Base-by-base conservation (phyloP, 768 basidiomycete species). In the Tulasnella sp. region DNA sequence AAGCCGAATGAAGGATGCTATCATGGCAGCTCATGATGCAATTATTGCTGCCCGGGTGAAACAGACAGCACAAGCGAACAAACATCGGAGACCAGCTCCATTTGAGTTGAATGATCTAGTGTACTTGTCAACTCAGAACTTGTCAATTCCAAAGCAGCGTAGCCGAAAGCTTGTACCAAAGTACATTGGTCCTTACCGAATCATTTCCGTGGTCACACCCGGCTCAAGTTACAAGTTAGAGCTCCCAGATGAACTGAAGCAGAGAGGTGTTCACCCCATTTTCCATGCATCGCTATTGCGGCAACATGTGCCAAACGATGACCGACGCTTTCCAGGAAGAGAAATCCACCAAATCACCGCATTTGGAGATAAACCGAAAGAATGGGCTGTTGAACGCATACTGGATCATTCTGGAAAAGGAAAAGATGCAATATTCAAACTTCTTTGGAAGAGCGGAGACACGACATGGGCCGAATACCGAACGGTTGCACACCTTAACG, bases 101-200 rank as follows among this genome's bases (percentile, higher is more conserved):
- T 65, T 67, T 22, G 37, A 16, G 0, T 47, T 37, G 39, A 65
- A 64, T 0, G 62, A 66, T 35, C 45, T 67, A 1, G 66, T 70
- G 0, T 69, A 65, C 32, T 16, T 68, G 2, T 65, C 63, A 0
- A 69, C 67, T 0, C 59, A 63, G 32, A 70, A 71, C 47, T 41
- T 70, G 0, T 59, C 54, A 5, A 15, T 69, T 5, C 66, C 65
- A 0, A 67, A 65, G 44, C 53, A 57, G 3, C 4, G 58, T 16
- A 59, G 64, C 0, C 37, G 62, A 2, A 59, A 62, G 3, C 57
- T 62, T 0, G 67, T 67, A 0, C 68, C 67, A 0, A 74, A 74
- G 43, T 71, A 72, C 47, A 67, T 74, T 45, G 66, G 67, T 3
- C 68, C 68, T 0, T 67, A 61, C 43, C 55, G 50, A 15, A 57